Evolutionary conservation across 1,284 basidiomycete species (phyloP), one percentile per base, ranked within the genome.

Genomic region (Tilletiopsis washingtonensis): DNA sequence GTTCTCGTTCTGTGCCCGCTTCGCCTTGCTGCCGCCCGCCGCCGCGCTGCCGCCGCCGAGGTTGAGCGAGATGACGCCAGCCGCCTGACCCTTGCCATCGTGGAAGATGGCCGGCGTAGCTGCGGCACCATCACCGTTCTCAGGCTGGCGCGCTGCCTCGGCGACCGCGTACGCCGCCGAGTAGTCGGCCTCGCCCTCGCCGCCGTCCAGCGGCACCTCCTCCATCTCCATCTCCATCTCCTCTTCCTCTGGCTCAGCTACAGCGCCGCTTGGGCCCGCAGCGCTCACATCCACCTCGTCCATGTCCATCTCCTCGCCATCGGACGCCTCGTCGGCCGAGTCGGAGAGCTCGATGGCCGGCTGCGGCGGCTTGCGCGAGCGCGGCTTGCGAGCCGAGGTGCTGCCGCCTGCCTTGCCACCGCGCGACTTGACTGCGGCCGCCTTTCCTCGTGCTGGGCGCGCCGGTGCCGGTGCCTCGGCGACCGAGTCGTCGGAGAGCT

Each of bases 81-180:
- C 47, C 20, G 53, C 57, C 51, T 65, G 63, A 1, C 61, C 63
- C 26, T 62, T 68, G 38, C 64, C 66, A 37, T 64, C 67, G 29
- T 59, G 60, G 56, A 59, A 62, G 42, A 71, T 54, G 44, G 54
- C 42, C 4, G 52, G 17, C 39, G 38, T 37, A 25, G 37, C 37
- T 27, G 27, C 40, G 49, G 27, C 11, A 15, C 47, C 49, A 12
- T 56, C 53, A 11, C 48, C 46, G 37, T 62, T 48, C 2, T 24
- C 43, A 1, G 36, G 47, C 14, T 52, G 43, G 11, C 29, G 53
- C 3, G 45, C 51, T 14, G 24, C 43, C 7, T 17, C 46, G 19
- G 38, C 26, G n/a, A 60, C 49, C 20, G 56, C 53, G 40, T 68
- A 66, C 2, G 59, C 56, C 15, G 57, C 61, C 6, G 56, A 54